Percentiles rank a stretch among this genome's conserved stretches.
Evolutionary conservation across 805 yeast species (phyloP).

Genomic region (Starmera caribaea): DNA sequence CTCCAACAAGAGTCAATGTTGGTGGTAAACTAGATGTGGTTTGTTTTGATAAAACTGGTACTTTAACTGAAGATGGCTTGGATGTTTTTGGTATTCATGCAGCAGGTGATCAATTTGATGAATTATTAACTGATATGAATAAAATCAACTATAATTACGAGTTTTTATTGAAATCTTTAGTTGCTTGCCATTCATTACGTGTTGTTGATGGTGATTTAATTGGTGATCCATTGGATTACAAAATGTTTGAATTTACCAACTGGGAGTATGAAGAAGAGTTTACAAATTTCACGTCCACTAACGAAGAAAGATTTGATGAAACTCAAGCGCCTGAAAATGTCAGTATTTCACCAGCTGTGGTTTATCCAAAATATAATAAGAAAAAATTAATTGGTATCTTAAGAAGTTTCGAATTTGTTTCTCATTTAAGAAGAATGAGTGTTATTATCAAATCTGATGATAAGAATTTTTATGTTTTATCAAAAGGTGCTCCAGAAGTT

Average conservation of each 20-base stretch:
- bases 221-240: slow-evolving; percentile 91
- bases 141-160: slow-evolving; percentile 18
- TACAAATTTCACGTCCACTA: slow-evolving; percentile 26
- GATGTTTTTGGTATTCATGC: slow-evolving; percentile 70
- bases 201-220: slow-evolving; percentile 67
- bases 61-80: slow-evolving; percentile 92
- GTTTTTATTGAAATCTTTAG: slow-evolving; percentile 27
- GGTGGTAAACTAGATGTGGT: slow-evolving; percentile 88
- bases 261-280: slow-evolving; percentile 72
- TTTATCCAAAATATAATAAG: slow-evolving; percentile 33
- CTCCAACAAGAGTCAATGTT: slow-evolving; percentile 92
- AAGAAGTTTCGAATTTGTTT: slow-evolving; percentile 69
- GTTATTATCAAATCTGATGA: slow-evolving; percentile 52
- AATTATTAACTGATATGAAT: slow-evolving; percentile 14
- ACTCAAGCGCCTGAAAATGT: slow-evolving; percentile 31
- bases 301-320: slow-evolving; percentile 28
- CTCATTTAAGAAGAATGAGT: slow-evolving; percentile 84
- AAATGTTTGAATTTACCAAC: slow-evolving; percentile 85
- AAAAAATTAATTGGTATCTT: slow-evolving; percentile 34
- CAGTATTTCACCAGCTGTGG: slow-evolving; percentile 39
- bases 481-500: slow-evolving; percentile 97
- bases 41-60: slow-evolving; percentile 96
- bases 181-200: slow-evolving; percentile 81
- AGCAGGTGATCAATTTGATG: slow-evolving; percentile 19
- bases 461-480: slow-evolving; percentile 39